Evolutionary conservation across 2,329 filamentous ascomycete species (phyloP).

Genomic region (Drechslerella coelobrocha): DNA sequence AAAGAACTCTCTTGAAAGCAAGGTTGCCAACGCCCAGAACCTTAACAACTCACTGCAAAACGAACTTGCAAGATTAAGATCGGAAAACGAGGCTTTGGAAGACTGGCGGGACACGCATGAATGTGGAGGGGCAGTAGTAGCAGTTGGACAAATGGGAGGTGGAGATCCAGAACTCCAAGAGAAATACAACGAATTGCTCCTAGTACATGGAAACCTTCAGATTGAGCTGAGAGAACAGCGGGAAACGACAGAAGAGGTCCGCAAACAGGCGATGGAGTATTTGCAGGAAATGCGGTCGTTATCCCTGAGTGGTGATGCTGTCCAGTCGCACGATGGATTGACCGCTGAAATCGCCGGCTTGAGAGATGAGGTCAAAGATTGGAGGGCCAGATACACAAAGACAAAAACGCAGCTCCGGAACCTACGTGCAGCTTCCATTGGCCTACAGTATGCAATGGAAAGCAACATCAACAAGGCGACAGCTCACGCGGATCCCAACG

Average conservation of each 20-base stretch:
- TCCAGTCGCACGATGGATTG: constrained; percentile 82
- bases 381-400: constrained; percentile 87
- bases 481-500: constrained; percentile 73
- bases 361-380: constrained; percentile 83
- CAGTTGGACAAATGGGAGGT: constrained; percentile 47
- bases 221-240: constrained; percentile 74
- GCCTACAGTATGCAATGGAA: constrained; percentile 61
- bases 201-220: constrained; percentile 72
- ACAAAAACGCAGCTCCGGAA: constrained; percentile 85
- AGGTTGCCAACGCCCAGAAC: constrained; percentile 74
- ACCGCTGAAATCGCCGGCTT: constrained; percentile 76
- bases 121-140: constrained; percentile 19
- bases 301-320: constrained; percentile 78
- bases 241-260: constrained; percentile 78
- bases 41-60: constrained; percentile 80
- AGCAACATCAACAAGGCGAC: constrained; percentile 69
- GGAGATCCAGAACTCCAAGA: constrained; percentile 67
- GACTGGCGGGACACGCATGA: constrained; percentile 56
- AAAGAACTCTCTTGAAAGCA: constrained; percentile 72
- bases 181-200: constrained; percentile 66
- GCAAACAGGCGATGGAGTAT: constrained; percentile 80
- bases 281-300: constrained; percentile 87
- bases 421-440: constrained; percentile 80
- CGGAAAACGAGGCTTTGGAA: constrained; percentile 71
- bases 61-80: constrained; percentile 76